Conservation (phyloP, 2,329 filamentous ascomycete species). For the Aspergillus sp. region DNA sequence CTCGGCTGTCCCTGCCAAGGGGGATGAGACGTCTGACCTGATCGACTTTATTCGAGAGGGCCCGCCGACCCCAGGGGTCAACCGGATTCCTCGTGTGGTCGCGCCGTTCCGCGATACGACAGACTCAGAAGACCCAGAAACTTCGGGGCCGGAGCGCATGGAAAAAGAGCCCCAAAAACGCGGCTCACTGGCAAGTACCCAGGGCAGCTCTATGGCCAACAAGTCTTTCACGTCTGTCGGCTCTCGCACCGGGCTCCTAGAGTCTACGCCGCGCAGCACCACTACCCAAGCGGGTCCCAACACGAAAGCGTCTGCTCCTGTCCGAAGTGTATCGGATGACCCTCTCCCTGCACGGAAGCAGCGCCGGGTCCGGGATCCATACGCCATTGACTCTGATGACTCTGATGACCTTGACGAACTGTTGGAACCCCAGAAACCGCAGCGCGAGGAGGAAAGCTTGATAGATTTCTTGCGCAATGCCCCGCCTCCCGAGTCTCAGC, state of each 20-base stretch:
- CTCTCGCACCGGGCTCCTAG: slow-evolving; percentile 62
- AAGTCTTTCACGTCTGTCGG: slow-evolving; percentile 53
- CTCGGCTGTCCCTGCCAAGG: slow-evolving; percentile 54
- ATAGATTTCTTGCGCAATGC: slow-evolving; percentile 41
- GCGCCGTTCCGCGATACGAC: slow-evolving; percentile 78
- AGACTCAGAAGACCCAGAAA: slow-evolving; percentile 64
- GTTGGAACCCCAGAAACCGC: slow-evolving; percentile 30
- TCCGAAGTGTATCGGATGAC: slow-evolving; percentile 19
- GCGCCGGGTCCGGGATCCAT: slow-evolving; percentile 73
- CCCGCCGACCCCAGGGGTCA: slow-evolving; percentile 55
- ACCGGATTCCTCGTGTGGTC: slow-evolving; percentile 69
- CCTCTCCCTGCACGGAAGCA: slow-evolving; percentile 63
- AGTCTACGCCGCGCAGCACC: slow-evolving; percentile 27
- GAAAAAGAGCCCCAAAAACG: slow-evolving; percentile 22
- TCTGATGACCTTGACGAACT: slow-evolving; percentile 58
- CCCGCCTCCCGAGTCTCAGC: slow-evolving; percentile 30
- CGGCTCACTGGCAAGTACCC: slow-evolving; percentile 33
- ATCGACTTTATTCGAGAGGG: slow-evolving; percentile 94
- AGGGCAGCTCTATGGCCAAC: slow-evolving; percentile 44
- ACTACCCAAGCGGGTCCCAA: slow-evolving; percentile 16
- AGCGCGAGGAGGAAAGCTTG: slow-evolving; percentile 37
- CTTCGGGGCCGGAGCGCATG: slow-evolving; percentile 19
- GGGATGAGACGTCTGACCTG: slow-evolving; percentile 68
- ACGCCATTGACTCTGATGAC: slow-evolving; percentile 72
- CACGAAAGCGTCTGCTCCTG: slow-evolving; percentile 8